Conservation (phyloP, 148 eudicot species). For the Tetragonia tetragonoides region DNA sequence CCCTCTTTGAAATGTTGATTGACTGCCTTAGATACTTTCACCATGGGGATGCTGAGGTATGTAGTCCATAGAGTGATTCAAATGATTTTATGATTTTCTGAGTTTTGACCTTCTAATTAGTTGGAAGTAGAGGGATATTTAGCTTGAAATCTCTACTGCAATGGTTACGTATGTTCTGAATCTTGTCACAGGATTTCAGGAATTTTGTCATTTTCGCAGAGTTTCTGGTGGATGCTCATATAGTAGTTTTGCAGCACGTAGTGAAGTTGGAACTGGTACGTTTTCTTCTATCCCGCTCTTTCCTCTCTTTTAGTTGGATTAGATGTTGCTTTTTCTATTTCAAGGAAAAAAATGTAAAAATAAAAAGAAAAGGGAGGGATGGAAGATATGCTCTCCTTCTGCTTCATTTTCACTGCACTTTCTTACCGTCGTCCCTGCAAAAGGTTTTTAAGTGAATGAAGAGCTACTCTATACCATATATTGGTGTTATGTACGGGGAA, state of each 20-base stretch:
- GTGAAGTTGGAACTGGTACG: slow-evolving; percentile 56
- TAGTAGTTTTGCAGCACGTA: slow-evolving; percentile 51
- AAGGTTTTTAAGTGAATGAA: no score
- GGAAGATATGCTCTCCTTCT: background rate
- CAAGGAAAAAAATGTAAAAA: background rate
- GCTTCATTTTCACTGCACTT: no score
- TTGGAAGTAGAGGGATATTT: background rate
- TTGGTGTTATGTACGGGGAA: no score
- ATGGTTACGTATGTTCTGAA: background rate
- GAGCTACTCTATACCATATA: no score
- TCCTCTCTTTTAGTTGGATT: slow-evolving; percentile 1
- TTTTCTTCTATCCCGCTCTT: slow-evolving; percentile 6
- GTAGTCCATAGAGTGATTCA: slow-evolving; percentile 20
- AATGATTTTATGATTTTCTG: background rate
- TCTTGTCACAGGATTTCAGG: slow-evolving; percentile 45
- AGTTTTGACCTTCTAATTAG: background rate
- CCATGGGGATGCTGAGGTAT: slow-evolving; percentile 53
- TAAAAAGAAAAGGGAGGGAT: background rate
- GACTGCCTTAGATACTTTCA: slow-evolving; percentile 45
- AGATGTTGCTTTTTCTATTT: background rate
- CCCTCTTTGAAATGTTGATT: slow-evolving; percentile 62
- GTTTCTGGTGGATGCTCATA: slow-evolving; percentile 55
- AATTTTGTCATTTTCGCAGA: slow-evolving; percentile 41
- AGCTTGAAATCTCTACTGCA: background rate
- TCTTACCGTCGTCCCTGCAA: no score